Conservation (phyloP, 257 asterid species). For the Euphrasia confusa region DNA sequence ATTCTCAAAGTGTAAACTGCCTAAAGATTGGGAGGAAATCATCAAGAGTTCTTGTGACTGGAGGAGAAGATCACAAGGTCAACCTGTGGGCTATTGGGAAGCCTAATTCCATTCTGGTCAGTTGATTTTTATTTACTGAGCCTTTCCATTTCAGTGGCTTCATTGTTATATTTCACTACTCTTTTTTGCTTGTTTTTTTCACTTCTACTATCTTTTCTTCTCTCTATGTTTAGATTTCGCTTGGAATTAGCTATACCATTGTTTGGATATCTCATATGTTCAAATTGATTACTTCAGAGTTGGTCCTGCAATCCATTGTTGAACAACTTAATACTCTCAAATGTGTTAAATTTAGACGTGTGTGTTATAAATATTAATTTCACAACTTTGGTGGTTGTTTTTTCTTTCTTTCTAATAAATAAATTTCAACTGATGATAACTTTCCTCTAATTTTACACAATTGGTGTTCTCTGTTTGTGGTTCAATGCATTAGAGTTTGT, state of each 20-base stretch:
- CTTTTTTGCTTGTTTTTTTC: neutral
- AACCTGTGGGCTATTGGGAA: constrained; percentile 98
- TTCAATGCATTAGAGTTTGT: constrained; percentile 70
- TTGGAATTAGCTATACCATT: too few species aligned
- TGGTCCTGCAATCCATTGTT: too few species aligned
- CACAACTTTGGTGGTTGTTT: constrained; percentile 10
- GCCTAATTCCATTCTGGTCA: constrained; percentile 92
- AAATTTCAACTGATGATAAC: constrained; percentile 20
- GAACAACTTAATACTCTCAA: too few species aligned
- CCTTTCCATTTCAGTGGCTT: constrained; percentile 16
- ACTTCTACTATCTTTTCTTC: too few species aligned
- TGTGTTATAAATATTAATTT: constrained; percentile 5
- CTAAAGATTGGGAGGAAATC: constrained; percentile 92
- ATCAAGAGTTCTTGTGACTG: constrained; percentile 93
- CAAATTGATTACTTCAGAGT: too few species aligned
- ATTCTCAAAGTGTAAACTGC: constrained; percentile 91
- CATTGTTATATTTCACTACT: constrained; percentile 1
- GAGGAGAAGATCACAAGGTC: constrained; percentile 99
- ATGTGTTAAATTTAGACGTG: too few species aligned
- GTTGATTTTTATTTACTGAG: constrained; percentile 31
- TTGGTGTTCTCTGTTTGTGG: constrained; percentile 24
- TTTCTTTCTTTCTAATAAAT: neutral
- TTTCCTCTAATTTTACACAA: constrained; percentile 4
- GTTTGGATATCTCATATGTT: too few species aligned
- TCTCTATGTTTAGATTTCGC: too few species aligned